These are phyloP conservation scores for Flaveria sonorensis DNA, from an alignment of 129 eudicot genomes.

Conservation along the genomic window DNA sequence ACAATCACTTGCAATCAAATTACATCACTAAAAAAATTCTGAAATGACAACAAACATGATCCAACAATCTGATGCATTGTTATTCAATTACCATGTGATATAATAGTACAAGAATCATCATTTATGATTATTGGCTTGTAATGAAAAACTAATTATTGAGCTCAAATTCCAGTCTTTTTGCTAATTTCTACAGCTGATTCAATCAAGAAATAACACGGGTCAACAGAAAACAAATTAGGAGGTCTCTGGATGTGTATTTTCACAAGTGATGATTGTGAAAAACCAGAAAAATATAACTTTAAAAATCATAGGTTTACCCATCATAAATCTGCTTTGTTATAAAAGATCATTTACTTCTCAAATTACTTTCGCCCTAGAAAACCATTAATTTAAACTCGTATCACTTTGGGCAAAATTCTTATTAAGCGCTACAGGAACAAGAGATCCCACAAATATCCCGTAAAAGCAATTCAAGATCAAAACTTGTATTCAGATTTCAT, in stretches of 20 bases:
- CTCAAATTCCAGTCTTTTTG: too few species aligned
- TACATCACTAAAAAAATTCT: not conserved
- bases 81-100: constrained; percentile 1
- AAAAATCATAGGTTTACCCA: not conserved
- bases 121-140: not conserved
- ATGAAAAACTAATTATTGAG: too few species aligned
- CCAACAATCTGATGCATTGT: constrained; percentile 15
- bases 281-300: not conserved
- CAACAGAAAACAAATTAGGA: not conserved
- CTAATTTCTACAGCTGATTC: too few species aligned
- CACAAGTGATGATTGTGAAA: not conserved
- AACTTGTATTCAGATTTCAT: constrained; percentile 10
- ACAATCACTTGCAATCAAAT: constrained; percentile 4
- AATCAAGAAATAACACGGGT: not conserved
- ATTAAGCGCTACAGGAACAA: not conserved
- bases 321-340: not conserved
- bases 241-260: not conserved
- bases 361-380: too few species aligned
- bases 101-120: not conserved
- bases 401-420: not conserved
- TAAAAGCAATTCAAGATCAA: not conserved
- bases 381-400: too few species aligned
- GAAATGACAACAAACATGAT: not conserved
- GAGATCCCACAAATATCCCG: not conserved
- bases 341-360: too few species aligned